These are phyloP conservation scores for Zymoseptoria tritici DNA, from an alignment of 2,329 filamentous ascomycete genomes.

Conservation along the genomic window DNA sequence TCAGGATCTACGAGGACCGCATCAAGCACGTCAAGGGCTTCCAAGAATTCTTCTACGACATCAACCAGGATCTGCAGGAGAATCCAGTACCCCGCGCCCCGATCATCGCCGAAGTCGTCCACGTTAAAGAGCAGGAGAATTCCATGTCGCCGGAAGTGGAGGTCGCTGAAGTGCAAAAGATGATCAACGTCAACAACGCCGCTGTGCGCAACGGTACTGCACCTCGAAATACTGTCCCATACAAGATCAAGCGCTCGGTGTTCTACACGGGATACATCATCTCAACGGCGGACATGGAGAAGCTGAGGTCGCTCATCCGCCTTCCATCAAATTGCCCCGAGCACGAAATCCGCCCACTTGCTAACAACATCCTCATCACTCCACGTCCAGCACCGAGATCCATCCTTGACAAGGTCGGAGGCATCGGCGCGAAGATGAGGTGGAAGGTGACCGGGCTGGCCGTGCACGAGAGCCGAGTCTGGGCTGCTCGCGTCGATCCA, in stretches of 20 bases:
- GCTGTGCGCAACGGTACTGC: slow-evolving; percentile 43
- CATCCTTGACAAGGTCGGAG: slow-evolving; percentile 76
- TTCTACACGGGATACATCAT: slow-evolving; percentile 93
- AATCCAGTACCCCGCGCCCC: slow-evolving; percentile 44
- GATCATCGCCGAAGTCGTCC: slow-evolving; percentile 72
- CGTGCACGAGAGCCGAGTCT: slow-evolving; percentile 70
- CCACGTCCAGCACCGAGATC: slow-evolving; percentile 64
- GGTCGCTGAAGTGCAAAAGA: slow-evolving; percentile 74
- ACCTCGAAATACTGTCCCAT: slow-evolving; percentile 39
- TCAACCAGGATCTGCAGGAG: slow-evolving; percentile 56
- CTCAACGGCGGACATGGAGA: slow-evolving; percentile 60
- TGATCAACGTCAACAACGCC: slow-evolving; percentile 81
- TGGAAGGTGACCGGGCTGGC: slow-evolving; percentile 79
- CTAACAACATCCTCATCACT: slow-evolving; percentile 85
- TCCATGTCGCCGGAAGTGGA: slow-evolving; percentile 71
- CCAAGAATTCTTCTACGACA: slow-evolving; percentile 70
- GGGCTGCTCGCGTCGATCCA: slow-evolving; percentile 75
- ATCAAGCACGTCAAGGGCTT: slow-evolving; percentile 68
- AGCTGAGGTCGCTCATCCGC: slow-evolving; percentile 61
- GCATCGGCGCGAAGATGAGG: slow-evolving; percentile 71
- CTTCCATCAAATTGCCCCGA: slow-evolving; percentile 56
- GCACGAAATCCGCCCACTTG: slow-evolving; percentile 70
- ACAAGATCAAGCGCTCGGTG: slow-evolving; percentile 77
- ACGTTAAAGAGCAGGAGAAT: slow-evolving; percentile 69
- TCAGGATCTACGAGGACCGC: slow-evolving; percentile 61